phyloP scores from a whole-genome alignment of 1,284 basidiomycete genomes.

The Pterula multifida region DNA sequence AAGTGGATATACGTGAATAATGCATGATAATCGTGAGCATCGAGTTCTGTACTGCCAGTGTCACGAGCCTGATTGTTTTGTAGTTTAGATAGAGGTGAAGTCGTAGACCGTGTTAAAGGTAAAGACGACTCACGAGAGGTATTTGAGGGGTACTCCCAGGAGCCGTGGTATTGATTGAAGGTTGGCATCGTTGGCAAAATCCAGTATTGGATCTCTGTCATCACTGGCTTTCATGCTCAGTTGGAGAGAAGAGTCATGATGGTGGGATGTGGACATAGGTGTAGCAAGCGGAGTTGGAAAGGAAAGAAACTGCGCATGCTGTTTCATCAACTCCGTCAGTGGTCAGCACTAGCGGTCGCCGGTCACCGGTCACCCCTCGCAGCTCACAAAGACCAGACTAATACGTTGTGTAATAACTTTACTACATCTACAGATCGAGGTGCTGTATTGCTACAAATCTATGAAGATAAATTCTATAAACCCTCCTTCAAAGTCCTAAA shows the following conservation, averaged over 20 bases:
- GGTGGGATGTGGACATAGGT: not conserved
- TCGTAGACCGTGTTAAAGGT: slow-evolving; percentile 1
- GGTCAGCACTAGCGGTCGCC: no score
- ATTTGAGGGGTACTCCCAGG: slow-evolving; percentile 66
- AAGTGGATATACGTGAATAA: slow-evolving; percentile 79
- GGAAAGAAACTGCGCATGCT: not conserved
- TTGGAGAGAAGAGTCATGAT: slow-evolving; percentile 9
- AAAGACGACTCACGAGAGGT: slow-evolving; percentile 55
- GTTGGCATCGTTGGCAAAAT: slow-evolving; percentile 22
- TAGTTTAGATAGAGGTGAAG: slow-evolving; percentile 1
- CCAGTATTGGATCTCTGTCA: slow-evolving; percentile 34
- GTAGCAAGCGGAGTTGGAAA: not conserved
- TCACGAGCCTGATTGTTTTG: slow-evolving; percentile 53
- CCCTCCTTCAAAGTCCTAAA: not conserved
- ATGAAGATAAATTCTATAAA: slow-evolving; percentile 5
- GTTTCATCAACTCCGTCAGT: not conserved
- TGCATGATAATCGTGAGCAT: slow-evolving; percentile 87
- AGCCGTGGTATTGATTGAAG: slow-evolving; percentile 36
- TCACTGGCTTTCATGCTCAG: slow-evolving; percentile 22
- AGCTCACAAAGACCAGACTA: no score
- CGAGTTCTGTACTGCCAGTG: slow-evolving; percentile 90
- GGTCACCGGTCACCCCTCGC: no score
- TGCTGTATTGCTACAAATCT: slow-evolving; percentile 23
- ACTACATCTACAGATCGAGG: no score
- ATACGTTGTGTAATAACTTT: no score